A percentile compares a stretch with the other conserved stretches of the same genome.
Conservation (phyloP, 2,329 filamentous ascomycete genomes). For the Plenodomus lindquistii region DNA sequence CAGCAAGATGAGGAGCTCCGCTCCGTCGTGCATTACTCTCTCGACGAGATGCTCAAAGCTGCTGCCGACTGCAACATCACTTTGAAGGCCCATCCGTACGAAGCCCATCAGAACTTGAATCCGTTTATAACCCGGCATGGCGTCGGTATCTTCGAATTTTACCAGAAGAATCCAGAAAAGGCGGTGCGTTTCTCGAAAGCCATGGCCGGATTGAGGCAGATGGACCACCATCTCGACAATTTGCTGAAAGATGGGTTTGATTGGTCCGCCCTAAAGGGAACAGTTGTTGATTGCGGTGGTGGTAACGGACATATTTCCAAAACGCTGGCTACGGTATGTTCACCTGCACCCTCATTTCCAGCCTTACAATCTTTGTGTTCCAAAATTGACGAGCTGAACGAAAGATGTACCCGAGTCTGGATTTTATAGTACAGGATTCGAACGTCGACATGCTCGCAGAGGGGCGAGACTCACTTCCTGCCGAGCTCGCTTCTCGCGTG, state of each 20-base stretch:
- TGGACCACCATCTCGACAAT: conserved; percentile 17
- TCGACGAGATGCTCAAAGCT: conserved; percentile 34
- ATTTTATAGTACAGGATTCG: conserved; percentile 20
- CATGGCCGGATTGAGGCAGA: conserved; percentile 21
- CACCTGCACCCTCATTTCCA: background rate
- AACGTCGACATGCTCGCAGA: conserved; percentile 9
- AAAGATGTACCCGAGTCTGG: conserved; percentile 9
- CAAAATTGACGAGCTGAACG: background rate
- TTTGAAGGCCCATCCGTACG: background rate
- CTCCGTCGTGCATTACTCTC: conserved; percentile 4
- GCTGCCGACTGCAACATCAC: conserved; percentile 10
- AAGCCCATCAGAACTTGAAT: background rate
- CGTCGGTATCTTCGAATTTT: conserved; percentile 22
- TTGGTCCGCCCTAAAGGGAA: conserved; percentile 20
- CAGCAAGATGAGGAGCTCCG: conserved; percentile 2
- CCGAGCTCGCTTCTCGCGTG: conserved; percentile 21
- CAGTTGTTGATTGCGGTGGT: conserved; percentile 33
- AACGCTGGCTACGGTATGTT: conserved; percentile 24
- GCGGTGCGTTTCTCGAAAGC: conserved; percentile 26
- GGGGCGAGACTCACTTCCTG: background rate
- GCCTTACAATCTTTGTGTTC: background rate
- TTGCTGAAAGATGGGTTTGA: conserved; percentile 20
- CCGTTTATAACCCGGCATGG: conserved; percentile 21
- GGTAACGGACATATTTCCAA: conserved; percentile 28
- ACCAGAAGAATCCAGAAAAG: conserved; percentile 19